Conservation (phyloP, 345 rosid species). For the Corymbia maculata region DNA sequence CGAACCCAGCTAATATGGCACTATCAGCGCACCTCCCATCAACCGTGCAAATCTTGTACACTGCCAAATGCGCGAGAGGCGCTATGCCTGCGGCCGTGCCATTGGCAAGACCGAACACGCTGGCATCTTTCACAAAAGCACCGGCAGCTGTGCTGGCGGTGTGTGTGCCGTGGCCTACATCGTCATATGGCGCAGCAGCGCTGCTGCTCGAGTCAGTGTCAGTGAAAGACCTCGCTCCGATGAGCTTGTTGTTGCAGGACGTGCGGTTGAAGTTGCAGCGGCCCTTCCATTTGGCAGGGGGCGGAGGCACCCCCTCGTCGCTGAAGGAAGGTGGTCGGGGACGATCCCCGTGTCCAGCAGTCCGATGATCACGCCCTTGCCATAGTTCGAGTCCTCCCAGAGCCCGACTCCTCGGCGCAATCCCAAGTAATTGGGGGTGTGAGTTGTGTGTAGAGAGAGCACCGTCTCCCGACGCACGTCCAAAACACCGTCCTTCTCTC, state of each 20-base stretch:
- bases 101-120: slow-evolving; percentile 23
- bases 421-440: slow-evolving; percentile 32
- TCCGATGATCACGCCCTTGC: slow-evolving; percentile 37
- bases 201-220: neutral
- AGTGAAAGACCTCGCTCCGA: slow-evolving; percentile 40
- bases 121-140: slow-evolving; percentile 17
- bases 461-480: slow-evolving; percentile 22
- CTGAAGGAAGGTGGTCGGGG: slow-evolving; percentile 45
- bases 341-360: slow-evolving; percentile 36
- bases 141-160: slow-evolving; percentile 57
- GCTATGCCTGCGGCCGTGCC: slow-evolving; percentile 57
- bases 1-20: slow-evolving; percentile 39
- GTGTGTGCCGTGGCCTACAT: slow-evolving; percentile 49
- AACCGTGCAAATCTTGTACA: slow-evolving; percentile 29
- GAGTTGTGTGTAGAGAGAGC: slow-evolving; percentile 35
- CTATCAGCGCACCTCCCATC: slow-evolving; percentile 15
- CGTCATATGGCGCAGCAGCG: slow-evolving; percentile 20
- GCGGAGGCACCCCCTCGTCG: slow-evolving; percentile 26
- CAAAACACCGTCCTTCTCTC: slow-evolving; percentile 20
- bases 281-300: slow-evolving; percentile 48
- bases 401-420: slow-evolving; percentile 14
- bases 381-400: slow-evolving; percentile 25
- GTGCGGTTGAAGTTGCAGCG: slow-evolving; percentile 24
- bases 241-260: slow-evolving; percentile 48
- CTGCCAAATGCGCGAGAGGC: slow-evolving; percentile 37